phyloP scores from a whole-genome alignment of 2,329 filamentous ascomycete species.

The Monosporascus sp. region DNA sequence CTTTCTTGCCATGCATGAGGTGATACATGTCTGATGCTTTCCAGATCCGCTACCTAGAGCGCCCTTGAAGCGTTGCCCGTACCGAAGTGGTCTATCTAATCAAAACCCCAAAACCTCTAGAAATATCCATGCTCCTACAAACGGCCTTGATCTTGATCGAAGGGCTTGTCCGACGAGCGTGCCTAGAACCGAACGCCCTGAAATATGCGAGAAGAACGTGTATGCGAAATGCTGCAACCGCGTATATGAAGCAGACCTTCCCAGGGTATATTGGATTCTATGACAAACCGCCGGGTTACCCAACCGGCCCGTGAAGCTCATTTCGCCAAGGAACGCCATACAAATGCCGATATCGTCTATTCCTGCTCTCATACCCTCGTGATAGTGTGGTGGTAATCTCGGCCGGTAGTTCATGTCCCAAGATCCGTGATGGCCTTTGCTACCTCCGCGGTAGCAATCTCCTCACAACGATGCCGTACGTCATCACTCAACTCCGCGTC shows the following conservation, averaged over 20 bases:
- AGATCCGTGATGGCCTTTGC: constrained; percentile 62
- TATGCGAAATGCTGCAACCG: background rate
- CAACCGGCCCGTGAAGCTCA: background rate
- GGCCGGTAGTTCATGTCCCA: constrained; percentile 16
- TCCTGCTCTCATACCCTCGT: constrained; percentile 5
- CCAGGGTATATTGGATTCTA: background rate
- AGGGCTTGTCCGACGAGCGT: background rate
- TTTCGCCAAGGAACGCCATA: background rate
- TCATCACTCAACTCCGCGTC: constrained; percentile 57
- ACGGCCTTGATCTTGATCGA: background rate
- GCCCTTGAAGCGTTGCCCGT: no score
- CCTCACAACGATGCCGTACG: constrained; percentile 66
- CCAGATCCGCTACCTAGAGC: no score
- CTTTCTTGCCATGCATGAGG: no score
- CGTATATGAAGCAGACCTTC: background rate
- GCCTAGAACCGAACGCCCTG: background rate
- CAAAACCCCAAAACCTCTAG: background rate
- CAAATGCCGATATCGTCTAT: constrained; percentile 8
- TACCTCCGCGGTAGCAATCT: constrained; percentile 72
- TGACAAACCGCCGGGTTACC: background rate
- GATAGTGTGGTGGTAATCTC: constrained; percentile 1
- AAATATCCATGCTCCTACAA: background rate
- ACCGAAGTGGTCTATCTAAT: no score
- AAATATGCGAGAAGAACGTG: background rate
- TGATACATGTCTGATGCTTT: no score